These are phyloP conservation scores for Sphagnum contortum DNA, from an alignment of 225 moss, liverwort and hornwort genomes.

Conservation along the genomic window DNA sequence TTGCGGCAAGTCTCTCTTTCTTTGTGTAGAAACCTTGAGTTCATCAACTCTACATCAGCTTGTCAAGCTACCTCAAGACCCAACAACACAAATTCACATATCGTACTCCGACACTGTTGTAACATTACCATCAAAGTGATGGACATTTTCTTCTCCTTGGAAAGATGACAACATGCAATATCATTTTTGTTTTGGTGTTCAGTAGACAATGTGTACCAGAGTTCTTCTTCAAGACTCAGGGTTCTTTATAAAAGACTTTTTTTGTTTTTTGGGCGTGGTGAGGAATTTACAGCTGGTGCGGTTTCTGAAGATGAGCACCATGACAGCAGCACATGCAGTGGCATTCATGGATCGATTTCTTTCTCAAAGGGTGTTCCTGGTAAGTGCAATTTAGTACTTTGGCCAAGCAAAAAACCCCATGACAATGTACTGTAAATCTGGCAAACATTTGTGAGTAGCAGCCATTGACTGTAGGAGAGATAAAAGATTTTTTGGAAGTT, in stretches of 20 bases:
- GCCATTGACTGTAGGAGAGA: too few relatives aligned
- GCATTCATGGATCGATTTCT: slow-evolving; percentile 66
- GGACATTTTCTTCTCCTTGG: too few relatives aligned
- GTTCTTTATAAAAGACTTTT: slow-evolving; percentile 1
- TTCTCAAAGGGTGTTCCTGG: slow-evolving; percentile 14
- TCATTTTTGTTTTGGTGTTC: neutral
- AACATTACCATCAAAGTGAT: too few relatives aligned
- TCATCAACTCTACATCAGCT: too few relatives aligned
- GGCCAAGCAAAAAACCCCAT: too few relatives aligned
- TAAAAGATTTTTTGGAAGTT: neutral
- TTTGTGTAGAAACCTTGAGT: too few relatives aligned
- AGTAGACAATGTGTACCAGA: neutral
- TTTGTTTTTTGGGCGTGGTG: neutral
- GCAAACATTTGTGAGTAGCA: neutral
- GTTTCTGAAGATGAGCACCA: slow-evolving; percentile 30
- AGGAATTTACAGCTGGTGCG: slow-evolving; percentile 35
- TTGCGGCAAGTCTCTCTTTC: too few relatives aligned
- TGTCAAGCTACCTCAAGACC: too few relatives aligned
- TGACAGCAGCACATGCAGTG: slow-evolving; percentile 57
- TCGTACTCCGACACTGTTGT: too few relatives aligned
- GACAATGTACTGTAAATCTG: neutral
- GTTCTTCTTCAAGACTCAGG: neutral
- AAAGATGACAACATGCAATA: neutral
- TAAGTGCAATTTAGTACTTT: neutral
- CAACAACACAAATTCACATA: too few relatives aligned